A percentile compares a stretch with the other conserved stretches of the same genome.
Conservation (phyloP, 2,329 filamentous ascomycete species). For the Fusarium abutilonis region DNA sequence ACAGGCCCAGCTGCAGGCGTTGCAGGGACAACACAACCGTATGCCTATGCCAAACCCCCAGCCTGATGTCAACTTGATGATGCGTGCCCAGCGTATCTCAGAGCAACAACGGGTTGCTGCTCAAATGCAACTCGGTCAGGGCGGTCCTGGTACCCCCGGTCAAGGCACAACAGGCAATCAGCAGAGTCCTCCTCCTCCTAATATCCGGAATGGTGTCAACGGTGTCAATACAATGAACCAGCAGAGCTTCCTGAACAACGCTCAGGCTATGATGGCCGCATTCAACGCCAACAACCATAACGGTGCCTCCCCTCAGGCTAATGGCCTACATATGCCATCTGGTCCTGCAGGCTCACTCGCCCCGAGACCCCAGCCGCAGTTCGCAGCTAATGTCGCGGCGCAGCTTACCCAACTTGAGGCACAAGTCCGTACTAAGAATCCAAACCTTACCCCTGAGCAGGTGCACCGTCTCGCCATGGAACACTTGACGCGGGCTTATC, state of each 20-base stretch:
- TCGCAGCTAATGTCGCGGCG: constrained; percentile 58
- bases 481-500: constrained; percentile 58
- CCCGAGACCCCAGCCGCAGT: constrained; percentile 53
- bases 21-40: constrained; percentile 66
- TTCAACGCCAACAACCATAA: constrained; percentile 56
- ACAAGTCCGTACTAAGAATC: constrained; percentile 62
- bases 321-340: constrained; percentile 58
- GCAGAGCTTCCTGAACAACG: constrained; percentile 63
- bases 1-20: constrained; percentile 74
- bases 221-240: constrained; percentile 57
- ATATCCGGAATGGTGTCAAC: constrained; percentile 51
- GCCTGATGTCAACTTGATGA: constrained; percentile 64
- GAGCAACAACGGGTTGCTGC: constrained; percentile 69
- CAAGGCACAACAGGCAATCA: constrained; percentile 45
- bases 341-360: constrained; percentile 59
- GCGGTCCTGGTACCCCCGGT: constrained; percentile 48
- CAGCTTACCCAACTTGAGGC: constrained; percentile 64
- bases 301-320: constrained; percentile 57
- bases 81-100: constrained; percentile 73
- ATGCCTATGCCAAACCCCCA: constrained; percentile 60
- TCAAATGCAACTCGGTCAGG: constrained; percentile 57
- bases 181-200: constrained; percentile 58
- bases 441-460: constrained; percentile 60
- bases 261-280: constrained; percentile 63
- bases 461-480: constrained; percentile 63